These are phyloP conservation scores for Kodamaea hsintzibuensis DNA, from an alignment of 805 yeast genomes.

Conservation along the genomic window DNA sequence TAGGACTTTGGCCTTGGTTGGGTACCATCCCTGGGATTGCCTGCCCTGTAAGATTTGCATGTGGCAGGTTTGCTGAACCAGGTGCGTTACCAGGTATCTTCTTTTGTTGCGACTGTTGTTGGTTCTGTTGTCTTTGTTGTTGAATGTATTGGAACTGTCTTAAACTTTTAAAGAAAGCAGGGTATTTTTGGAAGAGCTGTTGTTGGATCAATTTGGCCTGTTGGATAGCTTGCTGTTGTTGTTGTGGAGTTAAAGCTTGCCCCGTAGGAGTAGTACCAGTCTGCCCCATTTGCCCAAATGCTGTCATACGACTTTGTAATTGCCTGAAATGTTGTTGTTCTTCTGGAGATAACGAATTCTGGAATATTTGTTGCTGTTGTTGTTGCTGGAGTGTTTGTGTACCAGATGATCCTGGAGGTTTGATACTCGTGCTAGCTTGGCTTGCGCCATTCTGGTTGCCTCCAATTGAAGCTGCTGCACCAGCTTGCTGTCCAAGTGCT, in stretches of 20 bases:
- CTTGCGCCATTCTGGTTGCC: background rate
- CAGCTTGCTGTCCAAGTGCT: background rate
- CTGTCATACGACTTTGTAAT: constrained; percentile 38
- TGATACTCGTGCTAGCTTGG: background rate
- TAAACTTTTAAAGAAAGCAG: constrained; percentile 27
- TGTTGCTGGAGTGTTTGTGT: constrained; percentile 31
- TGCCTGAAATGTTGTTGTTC: constrained; percentile 45
- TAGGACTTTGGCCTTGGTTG: constrained; percentile 6
- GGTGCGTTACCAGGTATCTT: background rate
- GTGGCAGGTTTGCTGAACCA: background rate
- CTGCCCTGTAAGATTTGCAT: background rate
- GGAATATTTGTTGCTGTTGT: constrained; percentile 49
- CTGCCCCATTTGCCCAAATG: constrained; percentile 44
- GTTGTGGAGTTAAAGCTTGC: constrained; percentile 41
- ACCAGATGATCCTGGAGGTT: background rate
- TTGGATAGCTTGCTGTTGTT: constrained; percentile 45
- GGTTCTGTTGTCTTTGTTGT: constrained; percentile 24
- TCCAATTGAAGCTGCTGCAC: background rate
- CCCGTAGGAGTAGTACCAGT: constrained; percentile 46
- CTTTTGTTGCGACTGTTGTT: constrained; percentile 11
- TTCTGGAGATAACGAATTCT: constrained; percentile 38
- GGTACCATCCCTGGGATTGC: background rate
- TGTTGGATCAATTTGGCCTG: constrained; percentile 38
- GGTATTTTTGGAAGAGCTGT: constrained; percentile 28
- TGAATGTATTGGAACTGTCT: constrained; percentile 27